phyloP scores from a whole-genome alignment of 2,329 filamentous ascomycete genomes.

The Paecilomyces niveus region DNA sequence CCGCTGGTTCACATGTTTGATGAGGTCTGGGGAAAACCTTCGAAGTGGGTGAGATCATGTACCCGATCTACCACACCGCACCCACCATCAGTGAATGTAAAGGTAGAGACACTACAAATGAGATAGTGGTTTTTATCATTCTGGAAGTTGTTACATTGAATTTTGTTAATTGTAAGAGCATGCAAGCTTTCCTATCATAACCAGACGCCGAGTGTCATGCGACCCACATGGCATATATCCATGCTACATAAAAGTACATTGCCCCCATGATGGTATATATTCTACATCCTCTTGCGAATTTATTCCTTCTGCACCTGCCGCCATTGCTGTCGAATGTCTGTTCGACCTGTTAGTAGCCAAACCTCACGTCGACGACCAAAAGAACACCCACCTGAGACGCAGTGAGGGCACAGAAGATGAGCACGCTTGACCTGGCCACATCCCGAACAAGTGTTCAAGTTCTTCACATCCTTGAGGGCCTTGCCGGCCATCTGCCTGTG shows the following conservation, averaged over 20 bases:
- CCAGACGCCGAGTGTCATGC: constrained; percentile 34
- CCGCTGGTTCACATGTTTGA: neutral
- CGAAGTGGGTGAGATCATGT: constrained; percentile 8
- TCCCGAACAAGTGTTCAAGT: constrained; percentile 78
- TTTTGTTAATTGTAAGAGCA: constrained; percentile 2
- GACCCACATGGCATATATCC: constrained; percentile 16
- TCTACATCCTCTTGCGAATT: constrained; percentile 4
- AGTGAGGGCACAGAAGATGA: constrained; percentile 82
- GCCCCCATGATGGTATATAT: neutral
- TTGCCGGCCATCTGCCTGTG: constrained; percentile 94
- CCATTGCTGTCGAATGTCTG: constrained; percentile 43
- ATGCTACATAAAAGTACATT: constrained; percentile 18
- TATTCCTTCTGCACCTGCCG: constrained; percentile 25
- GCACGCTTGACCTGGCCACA: constrained; percentile 84
- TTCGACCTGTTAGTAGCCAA: neutral
- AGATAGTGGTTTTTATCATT: neutral
- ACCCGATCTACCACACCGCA: neutral
- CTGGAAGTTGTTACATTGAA: neutral
- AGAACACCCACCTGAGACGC: constrained; percentile 63
- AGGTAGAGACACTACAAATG: neutral
- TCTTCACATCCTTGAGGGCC: constrained; percentile 81
- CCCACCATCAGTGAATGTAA: neutral
- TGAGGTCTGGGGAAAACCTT: constrained; percentile 2
- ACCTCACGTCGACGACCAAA: neutral
- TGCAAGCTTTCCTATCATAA: constrained; percentile 14